Conservation (phyloP, 768 basidiomycete genomes). For the Russula sp. region DNA sequence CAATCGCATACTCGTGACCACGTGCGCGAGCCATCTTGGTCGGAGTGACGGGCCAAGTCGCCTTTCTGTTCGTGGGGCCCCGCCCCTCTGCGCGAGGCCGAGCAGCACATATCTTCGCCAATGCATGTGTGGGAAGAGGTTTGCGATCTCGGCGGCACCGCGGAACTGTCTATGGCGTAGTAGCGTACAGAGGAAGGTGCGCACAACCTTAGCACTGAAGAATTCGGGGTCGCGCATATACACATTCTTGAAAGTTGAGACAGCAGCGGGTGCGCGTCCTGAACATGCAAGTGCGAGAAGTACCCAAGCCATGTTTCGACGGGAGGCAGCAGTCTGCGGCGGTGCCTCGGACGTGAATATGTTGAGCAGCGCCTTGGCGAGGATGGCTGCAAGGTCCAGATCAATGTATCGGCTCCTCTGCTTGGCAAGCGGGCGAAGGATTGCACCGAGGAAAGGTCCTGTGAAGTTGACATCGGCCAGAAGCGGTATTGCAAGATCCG, state of each 20-base stretch:
- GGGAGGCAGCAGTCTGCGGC: constrained; percentile 39
- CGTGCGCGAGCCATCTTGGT: constrained; percentile 15
- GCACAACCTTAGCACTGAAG: constrained; percentile 43
- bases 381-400: constrained; percentile 22
- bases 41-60: constrained; percentile 5
- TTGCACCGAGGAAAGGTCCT: constrained; percentile 35
- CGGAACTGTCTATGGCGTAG: constrained; percentile 43
- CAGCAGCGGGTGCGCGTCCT: constrained; percentile 39
- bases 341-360: constrained; percentile 41
- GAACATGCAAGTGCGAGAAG: constrained; percentile 39
- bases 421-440: constrained; percentile 31
- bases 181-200: constrained; percentile 40
- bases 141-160: constrained; percentile 36
- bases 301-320: constrained; percentile 42
- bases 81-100: constrained; percentile 13
- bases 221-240: constrained; percentile 38
- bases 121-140: constrained; percentile 29
- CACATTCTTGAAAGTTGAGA: constrained; percentile 44
- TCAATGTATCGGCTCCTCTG: constrained; percentile 22
- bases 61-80: background rate
- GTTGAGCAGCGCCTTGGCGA: constrained; percentile 33
- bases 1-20: constrained; percentile 28
- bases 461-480: constrained; percentile 13
- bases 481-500: constrained; percentile 25
- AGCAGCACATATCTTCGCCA: constrained; percentile 39